Base-by-base conservation (phyloP, 805 yeast genomes). In the Naumovozyma castellii region DNA sequence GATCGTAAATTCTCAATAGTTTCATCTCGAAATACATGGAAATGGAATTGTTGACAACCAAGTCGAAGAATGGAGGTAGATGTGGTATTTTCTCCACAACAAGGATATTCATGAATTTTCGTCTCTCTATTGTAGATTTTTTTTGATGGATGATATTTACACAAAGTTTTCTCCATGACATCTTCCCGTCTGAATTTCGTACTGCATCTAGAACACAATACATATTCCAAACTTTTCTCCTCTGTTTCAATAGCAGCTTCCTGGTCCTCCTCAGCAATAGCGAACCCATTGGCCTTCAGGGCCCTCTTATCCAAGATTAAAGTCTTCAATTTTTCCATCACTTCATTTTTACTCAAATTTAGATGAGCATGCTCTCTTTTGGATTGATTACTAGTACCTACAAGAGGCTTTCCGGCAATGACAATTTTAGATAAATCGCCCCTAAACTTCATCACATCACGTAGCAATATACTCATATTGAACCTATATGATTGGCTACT, bases 11-110 rank as follows among this genome's bases (percentile, higher is more conserved):
- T 57, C 5, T 38, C 35, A 29, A 47, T 56, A 9, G 41, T 49
- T 22, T 45, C 52, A 13, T 46, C 43, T 28, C 52, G 51, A 40
- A 48, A 61, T 15, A 56, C 63, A 47, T 59, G 64, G 36, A 50
- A 53, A 3, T 43, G 36, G 16, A 33, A 36, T 9, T 43, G 45
- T 37, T 50, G 49, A 36, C 62, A 59, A 12, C 62, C 64, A 1
- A 56, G 43, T 19, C 60, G 43, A 16, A 47, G 33, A 13, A 48
- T 43, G 2, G 62, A 57, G 3, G 53, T 47, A 2, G 64, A 59
- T 1, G 35, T 38, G 2, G 52, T 50, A 1, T 52, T 49, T 41
- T 57, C 63, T 14, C 64, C 65, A 46, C 66, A 61, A 38, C 66
- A 61, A 10, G 64, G 61, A 41, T 46, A 60, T 15, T 46, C 47